Evolutionary conservation across 2,329 filamentous ascomycete genomes (phyloP).

Genomic region (Ophiocordyceps camponoti-saundersi): DNA sequence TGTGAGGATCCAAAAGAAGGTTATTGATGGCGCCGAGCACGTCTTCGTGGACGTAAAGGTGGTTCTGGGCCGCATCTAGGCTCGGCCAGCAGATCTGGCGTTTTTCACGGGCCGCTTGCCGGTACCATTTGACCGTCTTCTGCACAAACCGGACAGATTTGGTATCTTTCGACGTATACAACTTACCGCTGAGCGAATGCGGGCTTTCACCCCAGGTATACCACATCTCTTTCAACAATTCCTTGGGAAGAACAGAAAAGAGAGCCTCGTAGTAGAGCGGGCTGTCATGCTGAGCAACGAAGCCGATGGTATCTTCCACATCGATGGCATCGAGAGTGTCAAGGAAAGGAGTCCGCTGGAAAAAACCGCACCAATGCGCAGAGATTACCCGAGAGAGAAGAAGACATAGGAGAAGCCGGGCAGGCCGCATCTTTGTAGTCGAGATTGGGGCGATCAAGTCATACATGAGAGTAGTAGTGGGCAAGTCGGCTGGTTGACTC

Average conservation of each 20-base stretch:
- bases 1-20: neutral
- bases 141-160: neutral
- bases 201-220: neutral
- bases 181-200: neutral
- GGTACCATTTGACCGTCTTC: neutral
- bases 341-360: neutral
- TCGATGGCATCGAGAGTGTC: neutral
- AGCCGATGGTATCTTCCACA: neutral
- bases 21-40: neutral
- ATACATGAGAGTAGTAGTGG: too few relatives aligned
- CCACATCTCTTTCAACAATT: neutral
- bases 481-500: too few relatives aligned
- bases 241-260: neutral
- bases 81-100: neutral
- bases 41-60: neutral
- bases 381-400: neutral
- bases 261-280: neutral
- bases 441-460: too few relatives aligned
- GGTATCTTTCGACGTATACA: neutral
- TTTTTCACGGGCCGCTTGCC: neutral
- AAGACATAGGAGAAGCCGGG: neutral
- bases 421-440: neutral
- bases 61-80: neutral
- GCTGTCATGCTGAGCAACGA: neutral
- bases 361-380: neutral